Evolutionary conservation across 108 stramenopile species (phyloP), one percentile per base, ranked within the genome.

Genomic region (Conticribra guillardii): DNA sequence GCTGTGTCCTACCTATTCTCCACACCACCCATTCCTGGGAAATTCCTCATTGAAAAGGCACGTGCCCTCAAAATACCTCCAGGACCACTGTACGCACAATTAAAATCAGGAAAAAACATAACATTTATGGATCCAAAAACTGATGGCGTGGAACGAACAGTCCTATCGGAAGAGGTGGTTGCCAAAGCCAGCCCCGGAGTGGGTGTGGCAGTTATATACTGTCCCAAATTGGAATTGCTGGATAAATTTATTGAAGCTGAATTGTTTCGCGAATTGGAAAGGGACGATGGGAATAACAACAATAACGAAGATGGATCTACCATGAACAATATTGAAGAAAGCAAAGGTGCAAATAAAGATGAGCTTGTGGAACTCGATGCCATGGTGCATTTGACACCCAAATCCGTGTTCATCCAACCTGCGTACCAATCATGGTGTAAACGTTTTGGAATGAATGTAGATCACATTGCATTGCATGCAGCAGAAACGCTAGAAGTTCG

Each of bases 81-180:
- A 51, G 97, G 97, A 61, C 95, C 95, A 7, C 18, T 90, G 58
- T 97, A 86, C 75, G 87, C 82, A 21, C 60, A 89, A 78, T 64
- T 97, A 23, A 92, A 95, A 54, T 44, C 80, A 24, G 97, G 97
- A 24, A 82, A 93, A 60, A 55, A 64, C 19, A 83, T 96, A n/a
- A 95, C 89, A 0, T 90, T 94, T 79, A 30, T 63, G n/a, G 63
- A 79, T 30, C 44, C 74, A 32, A 45, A 27, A 14, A 79, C 73
- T 15, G 69, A 79, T 19, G 82, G n/a, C n/a, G n/a, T 82, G 66
- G 82, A 83, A 34, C 60, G 61, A 9, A 83, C 83, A 2, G 86
- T 95, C 15, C 53, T 57, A 56, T 85, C 91, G 27, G 63, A 80
- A 27, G 82, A 97, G 52, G 89, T 90, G 2, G 74, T 97, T 19